Evolutionary conservation across 176 grass and related monocot genomes (phyloP), one percentile per base, ranked within the genome.

Genomic region (Cenchrus purpureus): DNA sequence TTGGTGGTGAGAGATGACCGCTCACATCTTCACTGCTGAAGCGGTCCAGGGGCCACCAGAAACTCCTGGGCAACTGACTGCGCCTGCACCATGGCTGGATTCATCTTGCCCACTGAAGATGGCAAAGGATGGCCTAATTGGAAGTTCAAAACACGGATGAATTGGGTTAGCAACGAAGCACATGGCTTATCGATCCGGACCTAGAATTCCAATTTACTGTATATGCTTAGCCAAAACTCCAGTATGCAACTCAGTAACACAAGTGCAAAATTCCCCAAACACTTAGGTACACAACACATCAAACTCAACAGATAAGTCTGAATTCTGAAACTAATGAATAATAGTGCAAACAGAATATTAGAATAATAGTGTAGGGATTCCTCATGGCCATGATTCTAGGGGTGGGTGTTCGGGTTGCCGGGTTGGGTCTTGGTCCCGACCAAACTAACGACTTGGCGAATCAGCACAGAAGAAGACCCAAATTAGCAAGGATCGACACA

Each of bases 21-120:
- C 79, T 70, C n/a, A 71, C 79, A 82, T 82, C 79, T 82, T 82
- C 79, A 82, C 70, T 10, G 20, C 79, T 29, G 79, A 12, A 29
- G 49, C 11, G 8, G 78, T 25, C 5, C 61, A 66, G 5, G 28
- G 59, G 15, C 0, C 42, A 1, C 6, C 12, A 10, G 15, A 78
- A 28, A 29, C 13, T 46, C 7, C 44, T 28, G 1, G 60, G 20
- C 2, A 15, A 65, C 6, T 20, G 6, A 40, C 37, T 40, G 37
- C 8, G 8, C 22, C 59, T 4, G 12, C 76, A 28, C 56, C 37
- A 28, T 7, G 12, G 20, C 57, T 60, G 20, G 37, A 78, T 22
- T 3, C 20, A 62, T 12, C 40, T 31, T 79, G 43, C n/a, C 43
- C 11, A 20, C 20, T 37, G 17, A 61, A 13, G 55, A 44, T 43